Evolutionary conservation across 148 eudicot genomes (phyloP).

Genomic region (Agrostemma githago): DNA sequence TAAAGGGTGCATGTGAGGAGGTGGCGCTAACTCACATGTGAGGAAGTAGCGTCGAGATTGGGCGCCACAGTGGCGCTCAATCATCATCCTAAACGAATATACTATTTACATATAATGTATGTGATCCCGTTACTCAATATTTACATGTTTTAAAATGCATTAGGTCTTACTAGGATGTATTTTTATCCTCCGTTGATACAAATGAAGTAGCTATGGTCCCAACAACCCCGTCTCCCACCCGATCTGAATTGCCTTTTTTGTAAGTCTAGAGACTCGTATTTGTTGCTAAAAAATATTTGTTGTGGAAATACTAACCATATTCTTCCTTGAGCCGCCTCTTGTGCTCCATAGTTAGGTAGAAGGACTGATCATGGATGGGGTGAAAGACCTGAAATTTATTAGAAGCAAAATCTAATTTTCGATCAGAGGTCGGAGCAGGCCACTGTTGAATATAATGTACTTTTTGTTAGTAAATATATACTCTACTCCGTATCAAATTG

Average conservation of each 20-base stretch:
- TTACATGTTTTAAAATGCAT: too few relatives aligned
- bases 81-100: too few relatives aligned
- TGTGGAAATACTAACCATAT: conserved; percentile 35
- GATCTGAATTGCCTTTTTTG: not conserved
- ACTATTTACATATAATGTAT: too few relatives aligned
- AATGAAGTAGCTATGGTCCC: not conserved
- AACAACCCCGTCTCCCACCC: not conserved
- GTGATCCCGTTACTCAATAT: too few relatives aligned
- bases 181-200: too few relatives aligned
- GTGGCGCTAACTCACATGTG: too few relatives aligned
- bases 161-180: too few relatives aligned
- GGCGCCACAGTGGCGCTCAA: too few relatives aligned
- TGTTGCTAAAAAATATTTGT: too few relatives aligned
- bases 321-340: conserved; percentile 75
- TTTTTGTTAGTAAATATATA: not conserved
- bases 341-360: conserved; percentile 64
- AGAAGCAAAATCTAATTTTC: not conserved
- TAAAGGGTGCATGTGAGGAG: too few relatives aligned
- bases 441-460: not conserved
- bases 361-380: conserved; percentile 89
- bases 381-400: conserved; percentile 57
- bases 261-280: not conserved
- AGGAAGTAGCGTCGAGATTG: too few relatives aligned
- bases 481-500: not conserved
- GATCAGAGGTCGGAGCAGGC: too few relatives aligned